Base-by-base conservation (phyloP, 257 asterid species). In the Anisodus acutangulus region DNA sequence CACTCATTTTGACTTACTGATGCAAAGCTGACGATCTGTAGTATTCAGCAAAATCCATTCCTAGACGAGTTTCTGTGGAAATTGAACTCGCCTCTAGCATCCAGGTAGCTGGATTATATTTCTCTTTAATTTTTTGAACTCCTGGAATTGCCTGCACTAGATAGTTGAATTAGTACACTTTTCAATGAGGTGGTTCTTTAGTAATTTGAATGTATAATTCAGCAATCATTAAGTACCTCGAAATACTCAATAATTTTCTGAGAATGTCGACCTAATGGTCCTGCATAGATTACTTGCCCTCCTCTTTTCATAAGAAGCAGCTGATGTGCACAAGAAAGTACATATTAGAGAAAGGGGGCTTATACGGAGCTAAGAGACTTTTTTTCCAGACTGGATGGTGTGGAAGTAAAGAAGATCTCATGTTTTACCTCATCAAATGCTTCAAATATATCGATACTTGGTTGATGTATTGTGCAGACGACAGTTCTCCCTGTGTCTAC, bases 401-500 rank as follows among this genome's bases (percentile, higher is more conserved):
- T 10, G 43, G 13, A 49, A 26, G 19, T 83, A 45, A 64, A 66
- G 13, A 82, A 37, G 31, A 62, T 70, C 76, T 37, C 79, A 17
- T 71, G 59, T 22, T 83, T 43, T 88, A 93, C 97, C 97, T 91
- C 94, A 83, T 93, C 95, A 83, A 93, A 91, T 5, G 93, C 90
- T 88, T 91, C 95, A 82, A 93, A 91, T 57, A 93, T 91, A 64
- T 93, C 94, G 37, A 90, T 93, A 83, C 95, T 89, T 9, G 97
- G 97, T 68, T 93, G 95, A 85, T 91, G 97, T 66, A 93, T 93
- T 3, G 97, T 93, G 87, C 97, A 93, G 19, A 91, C 97, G 3
- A 93, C 94, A 3, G 94, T 91, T 88, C 94, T 89, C n/a, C 97
- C 94, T 0, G 97, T 92, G 85, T 92, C 97, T 8, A 92, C 94